Evolutionary conservation across 1,139 yeast species (phyloP).

Genomic region (Pneumocystis wakefieldiae): DNA sequence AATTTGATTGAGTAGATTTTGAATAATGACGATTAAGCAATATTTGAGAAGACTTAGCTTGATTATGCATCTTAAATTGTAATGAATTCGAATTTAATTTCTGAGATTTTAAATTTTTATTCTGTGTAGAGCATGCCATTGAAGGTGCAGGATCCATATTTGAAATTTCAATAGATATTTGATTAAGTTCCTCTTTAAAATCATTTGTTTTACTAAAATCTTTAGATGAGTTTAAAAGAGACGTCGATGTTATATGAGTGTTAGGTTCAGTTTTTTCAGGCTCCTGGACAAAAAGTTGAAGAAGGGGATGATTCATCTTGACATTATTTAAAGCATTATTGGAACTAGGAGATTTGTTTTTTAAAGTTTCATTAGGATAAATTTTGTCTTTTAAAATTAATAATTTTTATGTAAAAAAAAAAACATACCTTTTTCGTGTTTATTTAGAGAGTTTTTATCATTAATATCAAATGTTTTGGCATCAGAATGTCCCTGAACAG

Average conservation of each 20-base stretch:
- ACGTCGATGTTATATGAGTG: background rate
- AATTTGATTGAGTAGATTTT: background rate
- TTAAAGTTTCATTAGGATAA: background rate
- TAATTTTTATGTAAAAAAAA: background rate
- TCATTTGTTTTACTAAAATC: background rate
- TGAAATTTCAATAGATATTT: background rate
- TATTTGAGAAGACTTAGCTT: background rate
- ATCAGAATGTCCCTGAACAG: conserved; percentile 1
- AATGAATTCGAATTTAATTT: background rate
- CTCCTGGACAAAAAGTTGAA: conserved; percentile 1
- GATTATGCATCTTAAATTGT: background rate
- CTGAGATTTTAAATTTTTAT: background rate
- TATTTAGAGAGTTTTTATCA: background rate
- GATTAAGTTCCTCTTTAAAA: background rate
- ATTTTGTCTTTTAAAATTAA: background rate
- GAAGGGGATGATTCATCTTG: background rate
- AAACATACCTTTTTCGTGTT: background rate
- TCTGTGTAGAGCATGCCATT: background rate
- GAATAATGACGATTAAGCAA: background rate
- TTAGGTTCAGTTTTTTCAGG: background rate
- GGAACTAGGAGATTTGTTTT: background rate
- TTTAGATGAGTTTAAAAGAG: background rate
- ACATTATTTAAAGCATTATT: background rate
- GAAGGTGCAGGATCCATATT: background rate
- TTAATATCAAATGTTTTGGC: background rate